phyloP scores from a whole-genome alignment of 176 grass and related monocot species.

The Melocanna baccifera region DNA sequence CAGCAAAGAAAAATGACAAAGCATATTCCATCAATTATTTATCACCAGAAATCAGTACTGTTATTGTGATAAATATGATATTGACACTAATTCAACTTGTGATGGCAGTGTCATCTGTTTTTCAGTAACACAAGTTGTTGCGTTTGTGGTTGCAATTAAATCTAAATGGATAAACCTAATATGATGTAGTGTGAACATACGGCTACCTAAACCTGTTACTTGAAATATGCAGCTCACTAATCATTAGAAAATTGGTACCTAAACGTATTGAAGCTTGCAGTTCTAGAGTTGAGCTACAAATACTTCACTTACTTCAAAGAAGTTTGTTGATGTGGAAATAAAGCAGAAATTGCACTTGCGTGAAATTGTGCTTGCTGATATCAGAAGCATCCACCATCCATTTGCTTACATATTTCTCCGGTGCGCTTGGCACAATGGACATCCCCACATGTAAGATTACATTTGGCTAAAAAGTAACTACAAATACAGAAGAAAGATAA shows the following conservation, averaged over 20 bases:
- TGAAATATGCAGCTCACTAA: not conserved
- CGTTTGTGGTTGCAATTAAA: not conserved
- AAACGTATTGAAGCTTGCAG: constrained; percentile 1
- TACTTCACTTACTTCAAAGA: not conserved
- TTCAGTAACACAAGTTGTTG: not conserved
- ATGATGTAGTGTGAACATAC: not conserved
- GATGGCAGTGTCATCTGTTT: not conserved
- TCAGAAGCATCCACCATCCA: not conserved
- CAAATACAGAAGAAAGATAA: not conserved
- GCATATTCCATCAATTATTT: constrained; percentile 20
- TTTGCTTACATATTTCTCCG: not conserved
- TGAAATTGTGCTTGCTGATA: not conserved
- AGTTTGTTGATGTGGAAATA: not conserved
- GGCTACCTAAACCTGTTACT: not conserved
- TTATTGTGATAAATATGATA: not conserved
- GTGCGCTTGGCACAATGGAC: not conserved
- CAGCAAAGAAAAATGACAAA: not conserved
- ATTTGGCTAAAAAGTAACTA: not conserved
- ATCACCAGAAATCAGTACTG: not conserved
- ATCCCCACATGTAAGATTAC: constrained; percentile 5
- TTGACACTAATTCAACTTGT: not conserved
- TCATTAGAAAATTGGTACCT: not conserved
- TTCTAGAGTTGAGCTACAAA: not conserved
- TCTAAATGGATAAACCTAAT: not conserved
- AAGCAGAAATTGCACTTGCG: constrained; percentile 4